Conservation (phyloP, 768 basidiomycete genomes). For the Mycena vulgaris region DNA sequence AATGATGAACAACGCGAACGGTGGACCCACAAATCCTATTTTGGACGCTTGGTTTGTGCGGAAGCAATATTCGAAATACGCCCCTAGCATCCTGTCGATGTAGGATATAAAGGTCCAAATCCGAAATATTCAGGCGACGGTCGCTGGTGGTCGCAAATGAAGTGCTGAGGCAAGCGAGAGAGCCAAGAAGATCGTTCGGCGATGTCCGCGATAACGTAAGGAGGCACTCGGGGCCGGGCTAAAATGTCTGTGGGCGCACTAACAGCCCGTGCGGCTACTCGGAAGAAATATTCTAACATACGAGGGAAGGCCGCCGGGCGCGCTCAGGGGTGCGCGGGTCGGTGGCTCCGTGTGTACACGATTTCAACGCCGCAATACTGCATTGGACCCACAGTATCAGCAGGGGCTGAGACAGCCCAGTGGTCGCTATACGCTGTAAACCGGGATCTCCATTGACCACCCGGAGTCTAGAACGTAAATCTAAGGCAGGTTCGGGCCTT, state of each 20-base stretch:
- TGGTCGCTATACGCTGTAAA: neutral
- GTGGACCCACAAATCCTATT: conserved; percentile 16
- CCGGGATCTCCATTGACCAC: too few species aligned
- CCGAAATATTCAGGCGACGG: neutral
- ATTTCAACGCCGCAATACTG: neutral
- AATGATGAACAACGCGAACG: neutral
- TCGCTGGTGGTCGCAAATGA: neutral
- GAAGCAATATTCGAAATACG: neutral
- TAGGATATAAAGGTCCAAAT: too few species aligned
- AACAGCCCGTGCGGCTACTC: neutral
- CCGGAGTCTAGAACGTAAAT: too few species aligned
- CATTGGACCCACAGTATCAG: neutral
- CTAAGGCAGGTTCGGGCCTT: too few species aligned
- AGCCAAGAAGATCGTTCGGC: conserved; percentile 1
- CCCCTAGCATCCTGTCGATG: too few species aligned
- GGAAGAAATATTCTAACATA: neutral
- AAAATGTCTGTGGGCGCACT: neutral
- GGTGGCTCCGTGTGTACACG: conserved; percentile 6
- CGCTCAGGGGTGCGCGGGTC: neutral
- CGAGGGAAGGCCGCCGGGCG: neutral
- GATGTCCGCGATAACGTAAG: neutral
- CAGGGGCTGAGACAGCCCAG: neutral
- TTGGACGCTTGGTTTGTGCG: conserved; percentile 5
- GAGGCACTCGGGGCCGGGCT: neutral
- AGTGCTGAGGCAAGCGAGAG: neutral